Base-by-base conservation (phyloP, 2,329 filamentous ascomycete genomes). In the Fusarium xyrophilum region DNA sequence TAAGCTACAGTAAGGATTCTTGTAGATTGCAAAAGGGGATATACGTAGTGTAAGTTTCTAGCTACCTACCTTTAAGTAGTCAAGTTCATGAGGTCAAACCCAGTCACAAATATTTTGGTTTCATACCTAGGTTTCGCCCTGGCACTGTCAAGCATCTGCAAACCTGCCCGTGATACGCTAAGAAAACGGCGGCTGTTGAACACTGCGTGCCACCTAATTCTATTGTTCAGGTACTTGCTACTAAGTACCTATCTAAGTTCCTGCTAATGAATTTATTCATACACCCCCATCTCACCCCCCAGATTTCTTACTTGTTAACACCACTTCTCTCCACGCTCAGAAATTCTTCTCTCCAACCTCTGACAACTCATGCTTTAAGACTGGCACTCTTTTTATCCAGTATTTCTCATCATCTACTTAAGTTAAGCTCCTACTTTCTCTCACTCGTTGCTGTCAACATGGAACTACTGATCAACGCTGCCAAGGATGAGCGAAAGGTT, bases 281-380 rank as follows among this genome's bases (percentile, higher is more conserved):
- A 47, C 50, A 47, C 56, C 33, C 56, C 40, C 25, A 30, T 23
- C 40, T 38, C 50, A 55, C 36, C 50, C n/a, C 50, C 56, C 50
- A 47, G 40, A 13, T 17, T 21, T 48, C 23, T 39, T n/a, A 54
- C 36, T 17, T 47, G 27, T 59, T 28, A 39, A 46, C 32, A 50
- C 44, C 50, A 40, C 25, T 27, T 42, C 36, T 33, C 36, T 27
- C 32, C 30, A 46, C 39, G 35, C n/a, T 38, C n/a, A 46, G 39
- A 54, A 50, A 51, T 21, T 23, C 35, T 21, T 17, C 25, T 27
- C 10, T 36, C 39, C 25, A 53, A 39, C 33, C 30, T 39, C 40
- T 38, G 39, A 44, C 48, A 39, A 27, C 32, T 9, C 23, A 21
- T n/a, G n/a, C 39, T 54, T 46, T 46, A 43, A 38, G 39, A 54